Evolutionary conservation across 768 basidiomycete genomes (phyloP).

Genomic region (Podaxis sp.): DNA sequence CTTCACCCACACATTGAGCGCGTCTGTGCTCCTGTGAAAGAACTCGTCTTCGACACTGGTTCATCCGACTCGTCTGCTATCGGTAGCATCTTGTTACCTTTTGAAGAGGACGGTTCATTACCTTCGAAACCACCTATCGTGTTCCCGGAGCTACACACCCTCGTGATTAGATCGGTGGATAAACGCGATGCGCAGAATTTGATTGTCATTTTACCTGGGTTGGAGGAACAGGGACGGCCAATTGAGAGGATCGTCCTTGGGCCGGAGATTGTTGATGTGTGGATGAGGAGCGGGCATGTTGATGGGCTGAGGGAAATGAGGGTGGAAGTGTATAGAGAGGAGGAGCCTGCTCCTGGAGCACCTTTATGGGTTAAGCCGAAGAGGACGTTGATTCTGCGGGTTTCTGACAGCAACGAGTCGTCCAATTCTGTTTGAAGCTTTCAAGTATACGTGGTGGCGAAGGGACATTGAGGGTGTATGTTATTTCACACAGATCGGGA

Average conservation of each 20-base stretch:
- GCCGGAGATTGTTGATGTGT: background rate
- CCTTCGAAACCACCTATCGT: conserved; percentile 2
- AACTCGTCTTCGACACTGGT: conserved; percentile 9
- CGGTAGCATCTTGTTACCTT: conserved; percentile 4
- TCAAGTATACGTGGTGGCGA: background rate
- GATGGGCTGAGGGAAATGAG: conserved; percentile 6
- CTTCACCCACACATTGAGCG: background rate
- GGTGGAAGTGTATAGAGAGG: background rate
- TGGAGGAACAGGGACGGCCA: background rate
- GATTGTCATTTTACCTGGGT: conserved; percentile 4
- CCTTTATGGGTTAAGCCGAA: conserved; percentile 1
- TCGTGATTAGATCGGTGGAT: conserved; percentile 4
- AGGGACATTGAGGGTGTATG: background rate
- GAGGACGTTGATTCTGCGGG: conserved; percentile 1
- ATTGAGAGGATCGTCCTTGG: conserved; percentile 5
- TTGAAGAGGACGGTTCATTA: background rate
- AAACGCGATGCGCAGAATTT: conserved; percentile 6
- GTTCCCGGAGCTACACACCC: conserved; percentile 1
- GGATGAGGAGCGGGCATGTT: conserved; percentile 5
- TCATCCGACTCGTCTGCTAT: conserved; percentile 6
- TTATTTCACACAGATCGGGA: background rate
- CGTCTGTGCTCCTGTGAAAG: background rate
- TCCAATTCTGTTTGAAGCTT: background rate
- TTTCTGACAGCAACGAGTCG: background rate
- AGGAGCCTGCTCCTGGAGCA: background rate